Conservation (phyloP, 192 early-diverging fungal genomes). For the Coemansia sp. region DNA sequence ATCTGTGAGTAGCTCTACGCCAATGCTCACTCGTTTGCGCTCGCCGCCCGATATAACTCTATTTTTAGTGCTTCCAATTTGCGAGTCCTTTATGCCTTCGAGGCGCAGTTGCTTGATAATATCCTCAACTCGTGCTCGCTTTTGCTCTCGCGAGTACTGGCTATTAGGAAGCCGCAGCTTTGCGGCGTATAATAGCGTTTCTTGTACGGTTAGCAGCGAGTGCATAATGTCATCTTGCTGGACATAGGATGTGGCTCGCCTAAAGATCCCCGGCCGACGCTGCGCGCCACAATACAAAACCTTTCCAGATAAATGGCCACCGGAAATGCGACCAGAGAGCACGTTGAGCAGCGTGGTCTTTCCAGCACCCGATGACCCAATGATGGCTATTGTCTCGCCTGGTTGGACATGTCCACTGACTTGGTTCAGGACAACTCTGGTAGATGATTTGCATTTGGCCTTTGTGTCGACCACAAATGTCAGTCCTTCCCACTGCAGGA, state of each 20-base stretch:
- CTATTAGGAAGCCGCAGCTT: constrained; percentile 66
- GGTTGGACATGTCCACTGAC: constrained; percentile 71
- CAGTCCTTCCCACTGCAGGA: constrained; percentile 36
- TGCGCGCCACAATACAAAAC: constrained; percentile 55
- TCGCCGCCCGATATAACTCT: constrained; percentile 62
- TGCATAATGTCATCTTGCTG: constrained; percentile 63
- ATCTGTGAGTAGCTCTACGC: constrained; percentile 54
- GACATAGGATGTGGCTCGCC: constrained; percentile 49
- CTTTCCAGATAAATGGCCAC: constrained; percentile 58
- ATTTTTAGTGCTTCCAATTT: constrained; percentile 48
- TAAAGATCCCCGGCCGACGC: constrained; percentile 36
- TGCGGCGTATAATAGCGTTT: constrained; percentile 78
- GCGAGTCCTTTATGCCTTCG: constrained; percentile 56
- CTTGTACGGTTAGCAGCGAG: constrained; percentile 71
- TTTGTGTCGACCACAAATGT: constrained; percentile 36
- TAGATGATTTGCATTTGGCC: not conserved
- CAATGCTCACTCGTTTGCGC: constrained; percentile 57
- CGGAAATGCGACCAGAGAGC: constrained; percentile 72
- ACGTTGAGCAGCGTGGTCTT: constrained; percentile 87
- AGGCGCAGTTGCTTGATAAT: constrained; percentile 71
- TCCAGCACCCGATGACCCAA: constrained; percentile 92
- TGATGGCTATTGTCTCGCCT: constrained; percentile 82
- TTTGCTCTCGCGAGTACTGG: constrained; percentile 54
- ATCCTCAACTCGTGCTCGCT: constrained; percentile 60
- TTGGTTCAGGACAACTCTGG: constrained; percentile 59